These are phyloP conservation scores for Arthrobotrys conoides DNA, from an alignment of 2,329 filamentous ascomycete species.

Conservation along the genomic window DNA sequence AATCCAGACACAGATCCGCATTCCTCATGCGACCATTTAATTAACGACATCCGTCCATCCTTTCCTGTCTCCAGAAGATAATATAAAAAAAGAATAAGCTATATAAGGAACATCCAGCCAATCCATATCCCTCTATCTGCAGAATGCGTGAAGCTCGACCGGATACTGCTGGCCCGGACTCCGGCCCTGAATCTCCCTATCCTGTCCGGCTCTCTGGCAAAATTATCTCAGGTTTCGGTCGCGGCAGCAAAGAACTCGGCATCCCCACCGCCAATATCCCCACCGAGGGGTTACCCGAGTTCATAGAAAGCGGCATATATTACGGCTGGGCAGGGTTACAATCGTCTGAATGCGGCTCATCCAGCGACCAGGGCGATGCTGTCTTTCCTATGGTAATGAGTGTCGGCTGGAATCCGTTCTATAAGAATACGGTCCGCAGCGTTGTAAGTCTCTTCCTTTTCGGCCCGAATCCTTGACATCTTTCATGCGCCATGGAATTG, in stretches of 20 bases:
- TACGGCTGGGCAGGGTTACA: conserved; percentile 86
- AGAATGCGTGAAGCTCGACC: conserved; percentile 72
- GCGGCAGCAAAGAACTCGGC: conserved; percentile 95
- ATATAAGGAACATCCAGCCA: neutral
- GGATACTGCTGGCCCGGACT: conserved; percentile 79
- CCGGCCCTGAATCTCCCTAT: conserved; percentile 82
- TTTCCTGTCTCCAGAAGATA: too few species aligned
- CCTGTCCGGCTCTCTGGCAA: conserved; percentile 86
- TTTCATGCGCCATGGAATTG: neutral
- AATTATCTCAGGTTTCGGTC: conserved; percentile 92
- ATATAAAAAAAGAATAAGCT: too few species aligned
- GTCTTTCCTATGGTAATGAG: conserved; percentile 92
- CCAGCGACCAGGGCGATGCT: conserved; percentile 36
- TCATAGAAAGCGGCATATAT: conserved; percentile 85
- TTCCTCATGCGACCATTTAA: conserved; percentile 19
- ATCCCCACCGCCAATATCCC: conserved; percentile 95
- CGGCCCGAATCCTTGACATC: neutral
- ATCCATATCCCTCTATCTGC: neutral
- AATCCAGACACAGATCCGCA: neutral
- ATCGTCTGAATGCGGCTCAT: conserved; percentile 55
- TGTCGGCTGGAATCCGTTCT: conserved; percentile 97
- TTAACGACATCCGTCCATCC: conserved; percentile 17
- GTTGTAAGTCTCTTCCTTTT: conserved; percentile 71
- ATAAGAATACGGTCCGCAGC: conserved; percentile 87
- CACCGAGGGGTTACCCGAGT: conserved; percentile 75